A percentile compares a stretch with the other conserved stretches of the same genome.
Evolutionary conservation across 106 monocot species (phyloP).

Genomic region (Allium cepa): DNA sequence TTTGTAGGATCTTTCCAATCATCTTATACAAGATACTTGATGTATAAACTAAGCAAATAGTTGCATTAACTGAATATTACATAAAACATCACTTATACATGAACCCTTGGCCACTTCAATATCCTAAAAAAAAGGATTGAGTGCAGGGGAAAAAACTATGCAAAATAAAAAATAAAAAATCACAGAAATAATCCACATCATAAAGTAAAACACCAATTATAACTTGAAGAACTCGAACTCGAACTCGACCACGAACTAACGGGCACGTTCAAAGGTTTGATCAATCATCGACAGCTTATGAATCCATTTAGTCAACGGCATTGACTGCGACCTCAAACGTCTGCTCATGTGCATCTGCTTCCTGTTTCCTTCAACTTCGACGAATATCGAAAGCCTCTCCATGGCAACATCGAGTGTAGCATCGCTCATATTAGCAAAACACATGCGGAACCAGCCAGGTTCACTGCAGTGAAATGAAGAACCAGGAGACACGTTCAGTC

Average conservation of each 20-base stretch:
- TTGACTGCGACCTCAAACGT: background rate
- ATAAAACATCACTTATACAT: too few species aligned
- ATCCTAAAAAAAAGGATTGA: background rate
- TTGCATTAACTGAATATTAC: too few species aligned
- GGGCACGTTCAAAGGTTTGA: background rate
- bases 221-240: background rate
- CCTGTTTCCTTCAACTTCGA: background rate
- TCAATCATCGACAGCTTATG: background rate
- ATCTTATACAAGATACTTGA: too few species aligned
- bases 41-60: too few species aligned
- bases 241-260: constrained; percentile 5
- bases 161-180: background rate
- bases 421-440: constrained; percentile 79
- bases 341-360: background rate
- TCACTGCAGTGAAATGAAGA: constrained; percentile 83
- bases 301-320: constrained; percentile 9
- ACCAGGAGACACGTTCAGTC: constrained; percentile 79
- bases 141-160: background rate
- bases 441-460: constrained; percentile 88
- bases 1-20: too few species aligned
- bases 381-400: constrained; percentile 34
- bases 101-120: background rate
- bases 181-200: background rate
- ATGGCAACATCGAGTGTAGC: constrained; percentile 59
- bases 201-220: background rate